Evolutionary conservation across 257 asterid species (phyloP).

Genomic region (Paraleonurus japonicus): DNA sequence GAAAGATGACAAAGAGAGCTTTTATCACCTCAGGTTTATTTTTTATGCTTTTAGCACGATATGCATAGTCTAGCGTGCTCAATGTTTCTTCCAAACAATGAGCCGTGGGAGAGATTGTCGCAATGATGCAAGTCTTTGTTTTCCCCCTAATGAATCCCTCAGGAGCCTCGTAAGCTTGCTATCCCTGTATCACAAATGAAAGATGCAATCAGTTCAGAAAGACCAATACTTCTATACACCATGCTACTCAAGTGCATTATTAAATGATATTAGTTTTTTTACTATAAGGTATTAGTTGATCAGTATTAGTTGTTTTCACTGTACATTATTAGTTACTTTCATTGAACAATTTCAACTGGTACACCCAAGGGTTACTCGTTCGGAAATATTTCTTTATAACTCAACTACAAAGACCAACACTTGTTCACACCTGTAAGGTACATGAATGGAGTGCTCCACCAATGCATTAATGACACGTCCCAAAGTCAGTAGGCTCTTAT

Average conservation of each 20-base stretch:
- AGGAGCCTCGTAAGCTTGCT: constrained; percentile 87
- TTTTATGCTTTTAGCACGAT: constrained; percentile 83
- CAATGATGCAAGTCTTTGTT: constrained; percentile 86
- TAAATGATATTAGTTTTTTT: no score
- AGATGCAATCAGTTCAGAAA: constrained; percentile 21
- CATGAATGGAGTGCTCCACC: constrained; percentile 80
- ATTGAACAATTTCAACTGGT: no score
- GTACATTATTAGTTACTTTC: no score
- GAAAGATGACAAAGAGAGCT: constrained; percentile 11
- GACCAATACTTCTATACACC: no score
- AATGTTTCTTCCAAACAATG: constrained; percentile 75
- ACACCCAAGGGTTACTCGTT: no score
- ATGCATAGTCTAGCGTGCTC: constrained; percentile 82
- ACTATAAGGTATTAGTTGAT: no score
- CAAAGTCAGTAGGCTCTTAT: constrained; percentile 80
- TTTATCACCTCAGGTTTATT: constrained; percentile 76
- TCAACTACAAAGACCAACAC: constrained; percentile 2
- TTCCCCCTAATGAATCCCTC: constrained; percentile 84
- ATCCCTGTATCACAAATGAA: constrained; percentile 48
- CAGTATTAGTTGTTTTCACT: no score
- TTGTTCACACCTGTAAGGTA: constrained; percentile 73
- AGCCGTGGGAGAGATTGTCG: constrained; percentile 77
- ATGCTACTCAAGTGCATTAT: no score
- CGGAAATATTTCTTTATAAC: background rate
- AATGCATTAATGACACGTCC: constrained; percentile 83